Conservation (phyloP, 2,329 filamentous ascomycete species). For the Fusarium pseudoanthophilum region DNA sequence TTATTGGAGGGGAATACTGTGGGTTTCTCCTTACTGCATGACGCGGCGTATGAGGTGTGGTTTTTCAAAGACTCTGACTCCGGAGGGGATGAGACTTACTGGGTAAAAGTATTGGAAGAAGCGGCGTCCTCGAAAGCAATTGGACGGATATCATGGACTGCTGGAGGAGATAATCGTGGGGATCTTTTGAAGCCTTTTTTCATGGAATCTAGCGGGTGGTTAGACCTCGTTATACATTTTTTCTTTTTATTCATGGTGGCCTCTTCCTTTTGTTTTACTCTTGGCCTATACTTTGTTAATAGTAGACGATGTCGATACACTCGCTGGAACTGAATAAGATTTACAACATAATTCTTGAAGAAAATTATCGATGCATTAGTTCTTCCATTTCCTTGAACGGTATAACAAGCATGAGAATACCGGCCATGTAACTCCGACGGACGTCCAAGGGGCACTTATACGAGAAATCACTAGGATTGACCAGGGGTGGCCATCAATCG, state of each 20-base stretch:
- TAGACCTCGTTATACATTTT: constrained; percentile 35
- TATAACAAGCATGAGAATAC: background rate
- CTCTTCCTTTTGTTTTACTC: constrained; percentile 3
- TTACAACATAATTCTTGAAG: background rate
- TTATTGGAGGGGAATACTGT: constrained; percentile 31
- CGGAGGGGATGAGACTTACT: constrained; percentile 40
- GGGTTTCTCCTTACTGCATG: constrained; percentile 42
- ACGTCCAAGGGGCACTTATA: background rate
- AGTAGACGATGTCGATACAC: constrained; percentile 38
- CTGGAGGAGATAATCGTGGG: constrained; percentile 31
- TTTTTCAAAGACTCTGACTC: constrained; percentile 36
- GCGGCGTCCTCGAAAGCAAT: constrained; percentile 10
- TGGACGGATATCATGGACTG: constrained; percentile 7
- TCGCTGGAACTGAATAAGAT: constrained; percentile 39
- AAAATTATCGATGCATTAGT: background rate
- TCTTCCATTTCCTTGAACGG: background rate
- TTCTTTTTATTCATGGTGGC: constrained; percentile 11
- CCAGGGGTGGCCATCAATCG: background rate
- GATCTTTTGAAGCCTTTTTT: constrained; percentile 21
- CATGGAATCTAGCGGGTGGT: constrained; percentile 39
- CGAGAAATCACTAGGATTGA: background rate
- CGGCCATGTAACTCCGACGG: too few relatives aligned
- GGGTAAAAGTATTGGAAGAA: constrained; percentile 28
- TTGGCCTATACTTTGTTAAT: constrained; percentile 44
- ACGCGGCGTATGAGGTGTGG: constrained; percentile 44